Evolutionary conservation across 1,284 basidiomycete species (phyloP).

Genomic region (Pterula multifida): DNA sequence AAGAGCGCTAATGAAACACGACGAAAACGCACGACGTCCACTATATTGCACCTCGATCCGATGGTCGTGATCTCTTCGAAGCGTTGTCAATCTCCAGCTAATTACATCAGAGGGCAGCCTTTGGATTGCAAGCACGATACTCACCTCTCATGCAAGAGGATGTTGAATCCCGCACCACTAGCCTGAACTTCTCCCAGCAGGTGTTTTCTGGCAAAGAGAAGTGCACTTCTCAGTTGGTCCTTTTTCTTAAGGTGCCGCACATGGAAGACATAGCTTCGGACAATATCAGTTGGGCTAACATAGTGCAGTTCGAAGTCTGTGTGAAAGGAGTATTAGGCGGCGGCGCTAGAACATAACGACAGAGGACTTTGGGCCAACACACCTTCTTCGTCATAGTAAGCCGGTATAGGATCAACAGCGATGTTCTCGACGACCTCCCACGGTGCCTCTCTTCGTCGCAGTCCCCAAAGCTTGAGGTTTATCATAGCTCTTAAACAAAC

Average conservation of each 20-base stretch:
- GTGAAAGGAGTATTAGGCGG: slow-evolving; percentile 5
- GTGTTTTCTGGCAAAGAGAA: slow-evolving; percentile 52
- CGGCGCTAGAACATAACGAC: neutral
- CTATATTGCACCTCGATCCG: slow-evolving; percentile 58
- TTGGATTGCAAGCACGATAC: slow-evolving; percentile 13
- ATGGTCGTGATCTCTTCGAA: slow-evolving; percentile 46
- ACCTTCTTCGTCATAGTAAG: slow-evolving; percentile 56
- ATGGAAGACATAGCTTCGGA: slow-evolving; percentile 55
- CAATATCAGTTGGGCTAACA: slow-evolving; percentile 37
- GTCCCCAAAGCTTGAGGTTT: slow-evolving; percentile 19
- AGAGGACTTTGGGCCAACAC: slow-evolving; percentile 10
- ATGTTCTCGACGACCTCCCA: slow-evolving; percentile 70
- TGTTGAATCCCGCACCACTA: slow-evolving; percentile 43
- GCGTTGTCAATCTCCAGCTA: slow-evolving; percentile 59
- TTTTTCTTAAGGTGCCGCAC: slow-evolving; percentile 29
- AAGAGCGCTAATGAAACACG: neutral
- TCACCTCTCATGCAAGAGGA: slow-evolving; percentile 57
- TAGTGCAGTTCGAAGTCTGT: slow-evolving; percentile 49
- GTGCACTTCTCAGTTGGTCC: slow-evolving; percentile 33
- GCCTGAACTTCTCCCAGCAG: slow-evolving; percentile 36
- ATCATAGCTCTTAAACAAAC: slow-evolving; percentile 14
- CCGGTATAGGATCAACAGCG: slow-evolving; percentile 48
- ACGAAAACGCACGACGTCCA: slow-evolving; percentile 36
- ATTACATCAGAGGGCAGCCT: slow-evolving; percentile 6
- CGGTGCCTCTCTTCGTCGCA: slow-evolving; percentile 40